Base-by-base conservation (phyloP, 768 basidiomycete genomes). In the Mycena crocata region DNA sequence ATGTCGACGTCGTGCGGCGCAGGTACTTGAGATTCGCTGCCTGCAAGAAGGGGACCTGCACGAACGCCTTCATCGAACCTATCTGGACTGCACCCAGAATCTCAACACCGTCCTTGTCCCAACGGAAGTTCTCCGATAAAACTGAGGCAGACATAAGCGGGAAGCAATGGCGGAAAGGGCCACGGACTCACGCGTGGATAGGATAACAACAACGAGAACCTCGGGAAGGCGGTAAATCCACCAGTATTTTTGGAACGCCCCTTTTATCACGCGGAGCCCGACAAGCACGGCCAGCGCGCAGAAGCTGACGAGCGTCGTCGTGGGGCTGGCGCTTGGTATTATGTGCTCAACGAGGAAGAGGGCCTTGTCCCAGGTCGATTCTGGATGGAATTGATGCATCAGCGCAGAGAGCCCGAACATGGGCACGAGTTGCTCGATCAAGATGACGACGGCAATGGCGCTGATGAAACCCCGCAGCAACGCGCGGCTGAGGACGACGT, bases 401-500 rank as follows among this genome's bases (percentile, higher is more conserved):
- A 94, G 80, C 3, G 79, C 77, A 9, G 80, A 80, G 30, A 98
- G 84, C 26, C 96, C 96, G 48, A 98, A 86, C 92, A 98, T 95
- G 0, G 96, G 94, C 32, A 95, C 89, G 21, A 96, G 81, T 74
- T 96, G 93, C 77, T 93, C 92, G 48, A 95, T 89, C 75, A 91
- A 84, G 72, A 98, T 96, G 45, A 98, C 90, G 9, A 92, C 85
- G 1, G 92, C 93, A 32, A 96, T 86, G 21, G 95, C 94, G 1
- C 90, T 89, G 46, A 97, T 87, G 74, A 97, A 96, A 3, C 96
- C 96, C 32, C 93, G 87, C 57, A 97, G 84, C 17, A 97, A 84
- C 5, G 95, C 94, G 57, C 95, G 90, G 72, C 93, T 95, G 31
- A 98, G 85, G 8, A 97, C 93, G 15, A 97, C 96, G 76, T 98